phyloP scores from a whole-genome alignment of 495 filamentous ascomycete genomes.

The Podospora sp. region DNA sequence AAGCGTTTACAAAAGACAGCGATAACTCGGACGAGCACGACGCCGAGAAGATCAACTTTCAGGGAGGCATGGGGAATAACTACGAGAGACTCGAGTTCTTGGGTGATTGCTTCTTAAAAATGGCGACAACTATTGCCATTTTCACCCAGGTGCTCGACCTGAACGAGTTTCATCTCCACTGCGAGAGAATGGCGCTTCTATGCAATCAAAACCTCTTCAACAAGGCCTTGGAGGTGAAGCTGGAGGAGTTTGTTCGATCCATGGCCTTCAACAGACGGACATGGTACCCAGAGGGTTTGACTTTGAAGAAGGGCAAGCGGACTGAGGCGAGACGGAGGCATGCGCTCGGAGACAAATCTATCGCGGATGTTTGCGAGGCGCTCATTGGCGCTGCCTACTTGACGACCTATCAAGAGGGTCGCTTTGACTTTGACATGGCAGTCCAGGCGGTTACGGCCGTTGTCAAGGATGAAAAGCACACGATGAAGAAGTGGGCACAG shows the following conservation, averaged over 20 bases:
- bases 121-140: conserved; percentile 87
- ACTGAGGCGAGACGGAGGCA: conserved; percentile 54
- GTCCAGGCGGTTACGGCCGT: conserved; percentile 80
- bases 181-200: conserved; percentile 85
- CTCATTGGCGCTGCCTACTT: conserved; percentile 88
- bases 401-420: conserved; percentile 45
- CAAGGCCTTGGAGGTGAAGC: conserved; percentile 64
- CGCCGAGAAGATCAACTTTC: conserved; percentile 70
- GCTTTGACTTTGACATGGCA: conserved; percentile 72
- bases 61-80: conserved; percentile 91
- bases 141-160: conserved; percentile 74
- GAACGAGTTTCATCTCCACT: conserved; percentile 86
- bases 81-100: conserved; percentile 96
- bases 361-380: conserved; percentile 97
- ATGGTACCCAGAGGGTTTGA: conserved; percentile 83
- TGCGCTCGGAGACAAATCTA: conserved; percentile 79
- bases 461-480: conserved; percentile 69
- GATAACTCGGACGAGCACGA: conserved; percentile 84
- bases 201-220: conserved; percentile 92
- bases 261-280: conserved; percentile 74
- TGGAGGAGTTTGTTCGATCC: conserved; percentile 80
- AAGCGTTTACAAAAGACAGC: conserved; percentile 93
- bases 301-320: conserved; percentile 53
- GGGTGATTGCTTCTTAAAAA: conserved; percentile 93
- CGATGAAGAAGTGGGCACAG: conserved; percentile 66